Base-by-base conservation (phyloP, 2,329 filamentous ascomycete genomes). In the Spiromastix sp. region DNA sequence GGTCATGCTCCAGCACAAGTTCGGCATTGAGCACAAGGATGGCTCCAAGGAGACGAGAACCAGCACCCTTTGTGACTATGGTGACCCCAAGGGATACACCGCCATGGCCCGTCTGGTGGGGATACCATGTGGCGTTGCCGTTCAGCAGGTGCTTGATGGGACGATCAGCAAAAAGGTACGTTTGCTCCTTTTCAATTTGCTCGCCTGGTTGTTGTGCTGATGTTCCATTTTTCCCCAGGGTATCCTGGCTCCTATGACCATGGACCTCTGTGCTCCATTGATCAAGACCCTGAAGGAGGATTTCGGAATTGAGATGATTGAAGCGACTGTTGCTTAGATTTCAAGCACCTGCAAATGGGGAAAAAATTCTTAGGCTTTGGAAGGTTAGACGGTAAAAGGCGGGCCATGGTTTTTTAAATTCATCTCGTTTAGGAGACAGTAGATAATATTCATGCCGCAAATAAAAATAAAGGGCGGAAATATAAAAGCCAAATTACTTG, bases 101-200 rank as follows among this genome's bases (percentile, higher is more conserved):
- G 77, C 82, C 47, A 93, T 94, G 85, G 84, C 83, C 30, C 81
- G 79, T 60, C 62, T 85, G 28, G 85, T 93, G 37, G 84, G 84
- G 54, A 70, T 86, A 4, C 81, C 82, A 4, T 81, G 77, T 48
- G 78, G 68, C 43, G 75, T 84, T 38, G 85, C 85, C 29, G 81
- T 86, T 42, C 72, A 84, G 69, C 74, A 81, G 66, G 80, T 91
- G 16, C 71, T 89, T 25, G 70, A 85, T 57, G 81, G 82, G 12
- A 81, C 76, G 3, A 76, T 87, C 42, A 71, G 65, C 30, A 71
- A 84, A 57, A 81, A 74, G 47, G 56, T 56, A 45, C 21, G 47
- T 42, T 32, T n/a, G 7, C 21, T 24, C 21, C 7, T 24, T 7
- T 24, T 24, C 7, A 24, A n/a, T n/a, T 24, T 24, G 7, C n/a